Conservation (phyloP, 768 basidiomycete species). For the Cystobasidium onofrii region DNA sequence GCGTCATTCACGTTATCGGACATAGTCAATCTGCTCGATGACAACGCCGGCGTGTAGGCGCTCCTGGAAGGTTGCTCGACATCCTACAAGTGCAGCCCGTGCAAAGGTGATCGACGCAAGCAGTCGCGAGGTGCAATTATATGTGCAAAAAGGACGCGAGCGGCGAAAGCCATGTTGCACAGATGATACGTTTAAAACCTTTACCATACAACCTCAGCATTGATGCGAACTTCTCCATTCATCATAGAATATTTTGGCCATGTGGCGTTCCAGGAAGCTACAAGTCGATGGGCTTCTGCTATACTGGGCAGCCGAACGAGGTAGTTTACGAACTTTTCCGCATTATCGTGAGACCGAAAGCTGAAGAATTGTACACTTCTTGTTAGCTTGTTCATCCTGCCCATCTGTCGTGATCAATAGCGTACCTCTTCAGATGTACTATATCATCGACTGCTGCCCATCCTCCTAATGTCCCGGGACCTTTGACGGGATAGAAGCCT, state of each 20-base stretch:
- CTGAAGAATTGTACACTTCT: not conserved
- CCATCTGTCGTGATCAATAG: no score
- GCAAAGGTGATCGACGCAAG: not conserved
- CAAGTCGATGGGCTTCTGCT: constrained; percentile 22
- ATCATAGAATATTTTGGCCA: constrained; percentile 24
- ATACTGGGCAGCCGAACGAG: constrained; percentile 26
- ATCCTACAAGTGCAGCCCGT: no score
- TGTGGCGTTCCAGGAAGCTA: constrained; percentile 14
- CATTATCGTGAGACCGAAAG: not conserved
- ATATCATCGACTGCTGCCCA: not conserved
- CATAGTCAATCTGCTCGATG: not conserved
- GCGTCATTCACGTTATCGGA: not conserved
- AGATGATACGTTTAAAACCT: not conserved
- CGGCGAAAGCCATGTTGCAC: no score
- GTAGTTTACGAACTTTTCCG: not conserved
- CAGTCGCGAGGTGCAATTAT: no score
- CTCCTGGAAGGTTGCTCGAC: no score
- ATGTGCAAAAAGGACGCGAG: no score
- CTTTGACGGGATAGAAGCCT: constrained; percentile 7
- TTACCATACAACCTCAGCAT: constrained; percentile 29
- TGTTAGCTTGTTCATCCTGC: not conserved
- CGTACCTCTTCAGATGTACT: not conserved
- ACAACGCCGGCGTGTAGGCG: not conserved
- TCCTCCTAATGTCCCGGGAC: not conserved
- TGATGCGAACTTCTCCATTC: constrained; percentile 7